Conservation (phyloP, 129 eudicot species). For the Saposhnikovia divaricata region DNA sequence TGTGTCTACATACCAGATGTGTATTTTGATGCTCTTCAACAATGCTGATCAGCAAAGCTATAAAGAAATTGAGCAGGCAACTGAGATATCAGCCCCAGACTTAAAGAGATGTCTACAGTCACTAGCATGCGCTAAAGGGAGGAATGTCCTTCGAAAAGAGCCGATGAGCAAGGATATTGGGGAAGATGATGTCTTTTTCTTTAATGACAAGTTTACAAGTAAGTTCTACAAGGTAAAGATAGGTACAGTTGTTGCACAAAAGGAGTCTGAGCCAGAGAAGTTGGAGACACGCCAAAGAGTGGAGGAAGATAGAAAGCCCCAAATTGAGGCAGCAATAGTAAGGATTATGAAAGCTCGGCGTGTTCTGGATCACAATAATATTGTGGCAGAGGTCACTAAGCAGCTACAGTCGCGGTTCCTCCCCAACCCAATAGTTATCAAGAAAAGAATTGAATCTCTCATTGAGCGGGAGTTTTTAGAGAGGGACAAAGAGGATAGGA, state of each 20-base stretch:
- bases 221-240: constrained; percentile 42
- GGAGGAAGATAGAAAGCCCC: constrained; percentile 55
- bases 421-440: constrained; percentile 43
- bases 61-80: constrained; percentile 49
- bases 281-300: constrained; percentile 51
- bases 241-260: constrained; percentile 46
- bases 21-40: constrained; percentile 50
- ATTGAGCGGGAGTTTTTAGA: constrained; percentile 52
- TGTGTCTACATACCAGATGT: constrained; percentile 54
- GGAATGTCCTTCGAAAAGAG: constrained; percentile 41
- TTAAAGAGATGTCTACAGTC: constrained; percentile 53
- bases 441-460: constrained; percentile 49
- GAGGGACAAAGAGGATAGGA: constrained; percentile 44
- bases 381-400: constrained; percentile 43
- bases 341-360: constrained; percentile 46
- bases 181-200: constrained; percentile 34
- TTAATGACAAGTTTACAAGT: constrained; percentile 30
- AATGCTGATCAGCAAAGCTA: constrained; percentile 31
- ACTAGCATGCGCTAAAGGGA: constrained; percentile 45
- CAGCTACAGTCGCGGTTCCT: constrained; percentile 51
- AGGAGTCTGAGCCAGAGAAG: constrained; percentile 42
- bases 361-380: constrained; percentile 44
- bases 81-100: constrained; percentile 36
- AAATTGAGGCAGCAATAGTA: constrained; percentile 49
- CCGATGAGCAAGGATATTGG: constrained; percentile 47